phyloP scores from a whole-genome alignment of 805 yeast species.

The Sungouiella blattae region DNA sequence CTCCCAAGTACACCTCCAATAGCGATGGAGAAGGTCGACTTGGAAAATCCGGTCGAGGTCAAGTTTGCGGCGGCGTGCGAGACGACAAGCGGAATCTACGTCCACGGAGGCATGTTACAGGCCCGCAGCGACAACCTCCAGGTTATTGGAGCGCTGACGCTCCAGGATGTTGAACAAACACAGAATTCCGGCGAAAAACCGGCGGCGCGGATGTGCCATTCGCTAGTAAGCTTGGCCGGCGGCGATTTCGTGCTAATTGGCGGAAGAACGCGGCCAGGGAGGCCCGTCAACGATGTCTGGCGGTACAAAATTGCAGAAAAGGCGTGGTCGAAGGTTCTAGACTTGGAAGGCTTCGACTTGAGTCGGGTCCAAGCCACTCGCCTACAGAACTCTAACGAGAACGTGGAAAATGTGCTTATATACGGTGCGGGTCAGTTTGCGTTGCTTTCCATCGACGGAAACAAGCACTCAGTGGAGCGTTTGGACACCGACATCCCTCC shows the following conservation, averaged over 20 bases:
- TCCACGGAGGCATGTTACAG: conserved; percentile 42
- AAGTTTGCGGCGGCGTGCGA: conserved; percentile 42
- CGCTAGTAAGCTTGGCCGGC: conserved; percentile 34
- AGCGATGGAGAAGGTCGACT: neutral
- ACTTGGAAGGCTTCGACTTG: no score
- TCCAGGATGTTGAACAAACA: conserved; percentile 6
- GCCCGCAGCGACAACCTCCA: conserved; percentile 18
- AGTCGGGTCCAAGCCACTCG: conserved; percentile 11
- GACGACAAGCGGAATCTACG: conserved; percentile 16
- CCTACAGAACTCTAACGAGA: conserved; percentile 8
- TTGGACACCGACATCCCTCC: no score
- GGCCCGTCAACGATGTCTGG: conserved; percentile 33
- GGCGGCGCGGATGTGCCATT: conserved; percentile 56
- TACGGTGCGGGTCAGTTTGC: no score
- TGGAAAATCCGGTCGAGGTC: conserved; percentile 18
- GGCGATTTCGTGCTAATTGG: conserved; percentile 47
- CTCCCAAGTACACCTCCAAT: no score
- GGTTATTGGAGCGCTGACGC: neutral
- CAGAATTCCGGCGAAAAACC: conserved; percentile 16
- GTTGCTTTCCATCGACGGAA: conserved; percentile 9
- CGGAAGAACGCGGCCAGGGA: conserved; percentile 64
- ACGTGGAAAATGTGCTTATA: no score
- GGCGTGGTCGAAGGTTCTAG: no score
- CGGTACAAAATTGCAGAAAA: conserved; percentile 8
- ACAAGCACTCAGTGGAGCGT: no score